Evolutionary conservation across 2,329 filamentous ascomycete species (phyloP), one percentile per base, ranked within the genome.

Genomic region (Paracorniculantispora psalliotae): DNA sequence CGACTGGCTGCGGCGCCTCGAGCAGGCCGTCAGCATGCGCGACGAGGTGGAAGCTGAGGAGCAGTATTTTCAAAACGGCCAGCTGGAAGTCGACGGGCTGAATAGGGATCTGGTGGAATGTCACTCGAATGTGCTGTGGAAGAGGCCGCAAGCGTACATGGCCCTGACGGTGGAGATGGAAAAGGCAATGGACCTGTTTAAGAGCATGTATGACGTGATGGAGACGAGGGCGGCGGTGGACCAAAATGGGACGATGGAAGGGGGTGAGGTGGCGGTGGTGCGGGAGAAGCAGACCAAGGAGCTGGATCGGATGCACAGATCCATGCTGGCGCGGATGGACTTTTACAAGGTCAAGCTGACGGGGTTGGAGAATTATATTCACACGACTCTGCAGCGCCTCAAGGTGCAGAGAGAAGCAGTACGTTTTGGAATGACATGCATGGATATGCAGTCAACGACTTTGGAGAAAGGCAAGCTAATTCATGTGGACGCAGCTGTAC

Each of bases 61-160:
- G 67, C 75, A 75, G 63, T 84, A 84, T 65, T 76, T 85, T 61
- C 76, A 80, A 57, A 73, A 76, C 44, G 77, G 77, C 8, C 72
- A 77, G 19, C 72, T 86, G 49, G 81, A 86, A 63, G 74, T 87
- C 2, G 83, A 87, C 66, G 77, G 79, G 57, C 76, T 87, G 67
- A 86, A 83, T 67, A 75, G 81, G 28, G 83, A 86, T 65, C 73
- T 87, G 47, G 83, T 86, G 62, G 84, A 87, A 71, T 87, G 84
- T 64, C 82, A 86, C 66, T 78, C 79, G 0, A 81, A 83, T 64
- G 82, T 85, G 30, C 73, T 86, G 62, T 86, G 83, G 83, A 85
- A 85, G 70, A 75, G 83, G 35, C 84, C 84, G 1, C 81, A 84
- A 69, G 82, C 84, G 1, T 87, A 85, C 65, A 70, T 79, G 67